Evolutionary conservation across 192 early-diverging fungal species (phyloP), one percentile per base, ranked within the genome.

Genomic region (Borealophlyctis nickersoniae): DNA sequence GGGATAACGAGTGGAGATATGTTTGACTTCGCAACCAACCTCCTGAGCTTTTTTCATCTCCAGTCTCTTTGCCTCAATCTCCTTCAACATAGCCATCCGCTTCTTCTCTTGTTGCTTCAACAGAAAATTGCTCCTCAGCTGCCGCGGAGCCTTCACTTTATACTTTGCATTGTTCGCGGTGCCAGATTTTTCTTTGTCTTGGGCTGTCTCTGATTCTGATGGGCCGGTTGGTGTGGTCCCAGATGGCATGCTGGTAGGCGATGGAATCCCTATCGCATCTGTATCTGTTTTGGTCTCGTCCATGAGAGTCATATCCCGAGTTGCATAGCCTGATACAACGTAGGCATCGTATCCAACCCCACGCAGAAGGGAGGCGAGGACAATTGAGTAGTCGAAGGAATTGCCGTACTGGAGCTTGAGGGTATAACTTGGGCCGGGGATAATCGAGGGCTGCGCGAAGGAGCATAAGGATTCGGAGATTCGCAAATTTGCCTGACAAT

Each of bases 261-360:
- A 51, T 0, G 64, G 57, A 27, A 74, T 68, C 24, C 71, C 72
- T 31, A 74, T 58, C 39, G 59, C 52, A 29, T 74, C 72, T 4
- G 65, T 69, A 5, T 77, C 73, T 9, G 73, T 69, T 52, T 63
- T 62, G 16, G 73, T 77, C 58, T 85, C 76, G 63, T 85, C 79
- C 63, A 85, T 61, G 11, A 78, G 52, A 1, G 83, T 85, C 34
- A 85, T 69, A n/a, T 69, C 61, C 7, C 75, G 69, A 1, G 76
- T 58, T 0, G 79, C 80, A 56, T 85, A 85, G 13, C 83, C 83
- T 1, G 77, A 81, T 2, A 85, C 83, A 26, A 85, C 79, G 56
- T 76, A 83, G 29, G 83, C 83, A 62, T 85, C 83, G 66, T 83
- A 85, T 1, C 83, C 83, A 4, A 80, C 81, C 4, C 83, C 83